These are phyloP conservation scores for Phytophthora melonis DNA, from an alignment of 352 stramenopile genomes.

Conservation along the genomic window DNA sequence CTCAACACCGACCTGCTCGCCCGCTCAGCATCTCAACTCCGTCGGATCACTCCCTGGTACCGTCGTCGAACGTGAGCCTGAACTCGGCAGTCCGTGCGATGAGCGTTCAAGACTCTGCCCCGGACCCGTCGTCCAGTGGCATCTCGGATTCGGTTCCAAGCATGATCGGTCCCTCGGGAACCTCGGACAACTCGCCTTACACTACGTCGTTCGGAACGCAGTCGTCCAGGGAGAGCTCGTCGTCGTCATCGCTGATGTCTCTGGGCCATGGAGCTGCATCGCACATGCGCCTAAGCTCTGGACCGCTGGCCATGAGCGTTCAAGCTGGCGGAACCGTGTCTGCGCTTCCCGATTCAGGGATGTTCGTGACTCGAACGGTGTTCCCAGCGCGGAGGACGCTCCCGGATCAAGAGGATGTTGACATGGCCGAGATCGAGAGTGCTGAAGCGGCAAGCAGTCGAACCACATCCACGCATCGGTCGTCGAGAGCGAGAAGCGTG, in stretches of 20 bases:
- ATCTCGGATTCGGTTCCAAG: not conserved
- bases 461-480: not conserved
- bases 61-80: not conserved
- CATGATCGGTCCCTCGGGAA: not conserved
- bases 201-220: not conserved
- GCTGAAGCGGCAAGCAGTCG: not conserved
- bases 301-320: not conserved
- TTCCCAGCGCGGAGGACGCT: not conserved
- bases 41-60: not conserved
- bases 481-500: slow-evolving; percentile 1
- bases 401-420: not conserved
- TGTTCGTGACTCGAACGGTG: not conserved
- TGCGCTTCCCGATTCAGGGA: not conserved
- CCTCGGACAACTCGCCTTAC: not conserved
- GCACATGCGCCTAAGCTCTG: too few species aligned
- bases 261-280: not conserved
- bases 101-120: not conserved
- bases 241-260: not conserved
- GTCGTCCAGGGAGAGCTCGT: not conserved
- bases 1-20: not conserved
- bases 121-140: not conserved
- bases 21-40: not conserved
- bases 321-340: not conserved
- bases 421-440: not conserved
- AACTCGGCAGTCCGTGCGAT: not conserved